phyloP scores from a whole-genome alignment of 2,329 filamentous ascomycete species.

The Bipolaris zeicola region DNA sequence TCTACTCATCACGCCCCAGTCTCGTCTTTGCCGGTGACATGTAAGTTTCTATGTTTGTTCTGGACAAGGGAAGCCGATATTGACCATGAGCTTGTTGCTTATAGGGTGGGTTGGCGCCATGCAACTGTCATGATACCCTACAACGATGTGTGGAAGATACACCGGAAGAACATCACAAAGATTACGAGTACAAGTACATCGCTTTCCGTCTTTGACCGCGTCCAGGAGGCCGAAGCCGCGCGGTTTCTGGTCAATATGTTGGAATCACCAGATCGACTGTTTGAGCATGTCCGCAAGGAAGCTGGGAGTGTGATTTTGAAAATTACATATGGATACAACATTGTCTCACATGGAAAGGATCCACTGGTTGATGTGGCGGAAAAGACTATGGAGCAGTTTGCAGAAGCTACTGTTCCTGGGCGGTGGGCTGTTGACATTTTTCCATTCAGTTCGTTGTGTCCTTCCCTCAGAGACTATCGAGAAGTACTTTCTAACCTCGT shows the following conservation, averaged over 20 bases:
- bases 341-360: constrained; percentile 49
- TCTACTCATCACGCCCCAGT: constrained; percentile 30
- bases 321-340: constrained; percentile 51
- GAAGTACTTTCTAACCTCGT: too few relatives aligned
- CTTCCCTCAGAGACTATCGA: not conserved
- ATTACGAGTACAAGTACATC: constrained; percentile 25
- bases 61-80: too few relatives aligned
- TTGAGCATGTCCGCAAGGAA: constrained; percentile 33
- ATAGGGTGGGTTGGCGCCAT: constrained; percentile 29
- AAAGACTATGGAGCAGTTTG: constrained; percentile 50
- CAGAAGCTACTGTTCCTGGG: constrained; percentile 50
- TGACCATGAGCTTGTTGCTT: not conserved
- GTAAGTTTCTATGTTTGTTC: constrained; percentile 8
- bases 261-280: constrained; percentile 22
- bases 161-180: constrained; percentile 34
- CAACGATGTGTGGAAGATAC: constrained; percentile 24
- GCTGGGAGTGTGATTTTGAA: constrained; percentile 36
- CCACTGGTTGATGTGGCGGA: constrained; percentile 53
- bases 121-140: constrained; percentile 24
- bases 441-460: constrained; percentile 45
- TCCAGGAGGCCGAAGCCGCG: constrained; percentile 29
- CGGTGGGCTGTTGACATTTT: constrained; percentile 55
- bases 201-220: constrained; percentile 24
- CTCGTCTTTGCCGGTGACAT: constrained; percentile 28
- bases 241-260: constrained; percentile 32